Evolutionary conservation across 1,139 yeast genomes (phyloP).

Genomic region (Blastobotrys illinoisensis): DNA sequence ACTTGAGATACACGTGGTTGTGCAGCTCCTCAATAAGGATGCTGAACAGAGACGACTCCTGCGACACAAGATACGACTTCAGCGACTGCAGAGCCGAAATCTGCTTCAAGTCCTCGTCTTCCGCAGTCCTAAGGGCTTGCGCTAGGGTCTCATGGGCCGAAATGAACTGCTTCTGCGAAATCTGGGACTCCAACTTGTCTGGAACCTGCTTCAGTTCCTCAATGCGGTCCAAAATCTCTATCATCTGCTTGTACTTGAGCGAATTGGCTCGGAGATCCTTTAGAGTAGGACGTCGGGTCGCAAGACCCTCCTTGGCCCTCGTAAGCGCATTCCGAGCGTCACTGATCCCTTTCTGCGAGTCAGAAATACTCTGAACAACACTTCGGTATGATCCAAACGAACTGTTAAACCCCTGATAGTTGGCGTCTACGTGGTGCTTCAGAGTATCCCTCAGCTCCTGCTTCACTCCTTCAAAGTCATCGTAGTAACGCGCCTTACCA

Average conservation of each 20-base stretch:
- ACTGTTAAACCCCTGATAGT: slow-evolving; percentile 79
- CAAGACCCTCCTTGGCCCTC: slow-evolving; percentile 46
- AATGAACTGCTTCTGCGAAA: slow-evolving; percentile 62
- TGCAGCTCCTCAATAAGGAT: slow-evolving; percentile 73
- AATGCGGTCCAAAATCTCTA: slow-evolving; percentile 67
- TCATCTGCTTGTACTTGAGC: slow-evolving; percentile 58
- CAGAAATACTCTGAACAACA: slow-evolving; percentile 49
- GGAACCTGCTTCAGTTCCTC: slow-evolving; percentile 58
- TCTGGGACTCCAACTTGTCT: slow-evolving; percentile 55
- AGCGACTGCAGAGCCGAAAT: slow-evolving; percentile 56
- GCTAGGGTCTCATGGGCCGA: slow-evolving; percentile 62
- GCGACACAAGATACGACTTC: slow-evolving; percentile 54
- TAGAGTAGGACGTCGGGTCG: slow-evolving; percentile 50
- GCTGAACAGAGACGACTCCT: slow-evolving; percentile 58
- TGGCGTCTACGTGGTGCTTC: slow-evolving; percentile 65
- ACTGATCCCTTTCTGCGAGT: slow-evolving; percentile 51
- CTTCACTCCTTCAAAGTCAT: slow-evolving; percentile 52
- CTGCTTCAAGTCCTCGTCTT: slow-evolving; percentile 55
- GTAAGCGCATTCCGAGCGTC: slow-evolving; percentile 48
- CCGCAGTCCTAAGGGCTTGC: slow-evolving; percentile 51
- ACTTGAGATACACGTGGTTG: slow-evolving; percentile 63
- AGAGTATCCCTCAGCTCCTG: slow-evolving; percentile 52
- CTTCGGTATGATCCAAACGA: slow-evolving; percentile 72
- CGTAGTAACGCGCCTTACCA: slow-evolving; percentile 69
- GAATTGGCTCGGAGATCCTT: slow-evolving; percentile 62